phyloP scores from a whole-genome alignment of 164 flowering plant genomes.

The Macadamia integrifolia region DNA sequence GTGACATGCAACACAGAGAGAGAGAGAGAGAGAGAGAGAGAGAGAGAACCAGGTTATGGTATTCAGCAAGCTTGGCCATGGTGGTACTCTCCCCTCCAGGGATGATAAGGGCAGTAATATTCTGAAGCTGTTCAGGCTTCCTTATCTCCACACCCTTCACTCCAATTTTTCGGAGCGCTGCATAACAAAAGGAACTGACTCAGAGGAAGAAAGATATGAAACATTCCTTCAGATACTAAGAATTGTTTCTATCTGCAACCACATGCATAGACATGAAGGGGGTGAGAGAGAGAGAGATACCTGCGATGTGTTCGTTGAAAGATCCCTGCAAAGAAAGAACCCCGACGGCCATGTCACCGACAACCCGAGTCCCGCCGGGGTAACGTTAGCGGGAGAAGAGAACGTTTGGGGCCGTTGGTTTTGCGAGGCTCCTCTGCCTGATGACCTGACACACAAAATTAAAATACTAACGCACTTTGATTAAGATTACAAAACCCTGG shows the following conservation, averaged over 20 bases:
- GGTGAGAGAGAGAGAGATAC: slow-evolving; percentile 21
- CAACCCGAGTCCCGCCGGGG: no score
- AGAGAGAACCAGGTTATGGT: slow-evolving; percentile 61
- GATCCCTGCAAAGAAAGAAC: slow-evolving; percentile 97
- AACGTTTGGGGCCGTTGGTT: no score
- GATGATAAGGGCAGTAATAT: slow-evolving; percentile 63
- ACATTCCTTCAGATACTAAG: no score
- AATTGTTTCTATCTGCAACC: not conserved
- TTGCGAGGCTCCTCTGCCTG: no score
- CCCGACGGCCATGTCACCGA: slow-evolving; percentile 56
- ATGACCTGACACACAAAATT: no score
- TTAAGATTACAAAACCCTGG: no score
- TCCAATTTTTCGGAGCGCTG: slow-evolving; percentile 71
- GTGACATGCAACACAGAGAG: not conserved
- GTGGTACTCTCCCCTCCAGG: slow-evolving; percentile 99
- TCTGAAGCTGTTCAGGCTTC: slow-evolving; percentile 79
- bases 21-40: no score
- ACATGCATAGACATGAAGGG: not conserved
- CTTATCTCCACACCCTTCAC: slow-evolving; percentile 82
- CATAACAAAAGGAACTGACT: slow-evolving; percentile 4
- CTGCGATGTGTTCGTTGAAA: slow-evolving; percentile 93
- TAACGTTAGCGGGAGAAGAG: no score
- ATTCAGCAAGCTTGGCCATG: slow-evolving; percentile 95
- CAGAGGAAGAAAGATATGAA: not conserved
- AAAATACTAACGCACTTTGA: no score